Conservation (phyloP, 1,284 basidiomycete genomes). For the Malassezia slooffiae region DNA sequence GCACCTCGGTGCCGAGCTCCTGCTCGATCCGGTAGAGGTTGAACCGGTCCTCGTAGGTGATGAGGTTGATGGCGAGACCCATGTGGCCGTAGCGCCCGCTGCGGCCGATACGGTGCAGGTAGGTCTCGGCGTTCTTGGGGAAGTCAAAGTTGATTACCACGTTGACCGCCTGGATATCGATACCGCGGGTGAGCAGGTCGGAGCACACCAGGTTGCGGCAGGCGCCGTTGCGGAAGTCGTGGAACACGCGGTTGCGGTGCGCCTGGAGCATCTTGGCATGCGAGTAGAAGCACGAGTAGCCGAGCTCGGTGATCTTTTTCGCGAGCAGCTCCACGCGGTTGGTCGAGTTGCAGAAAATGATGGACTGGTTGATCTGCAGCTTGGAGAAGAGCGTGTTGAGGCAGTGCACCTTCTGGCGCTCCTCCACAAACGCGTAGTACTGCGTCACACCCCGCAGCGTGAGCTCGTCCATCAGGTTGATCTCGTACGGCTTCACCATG, state of each 20-base stretch:
- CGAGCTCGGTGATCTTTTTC: slow-evolving; percentile 97
- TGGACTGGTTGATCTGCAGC: slow-evolving; percentile 99
- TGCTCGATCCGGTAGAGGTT: slow-evolving; percentile 96
- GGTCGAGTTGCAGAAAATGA: slow-evolving; percentile 99
- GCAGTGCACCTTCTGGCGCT: slow-evolving; percentile 98
- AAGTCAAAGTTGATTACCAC: slow-evolving; percentile 99
- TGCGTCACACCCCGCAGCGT: slow-evolving; percentile 96
- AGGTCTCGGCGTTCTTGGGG: slow-evolving; percentile 96
- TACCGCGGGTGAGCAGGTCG: slow-evolving; percentile 90
- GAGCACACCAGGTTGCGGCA: slow-evolving; percentile 95
- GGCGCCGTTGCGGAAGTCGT: slow-evolving; percentile 95
- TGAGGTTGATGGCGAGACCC: slow-evolving; percentile 87
- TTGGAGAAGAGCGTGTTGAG: slow-evolving; percentile 93
- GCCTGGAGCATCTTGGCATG: slow-evolving; percentile 99
- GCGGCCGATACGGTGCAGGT: slow-evolving; percentile 92
- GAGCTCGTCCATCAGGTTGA: slow-evolving; percentile 99
- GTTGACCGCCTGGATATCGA: slow-evolving; percentile 98
- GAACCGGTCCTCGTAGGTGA: slow-evolving; percentile 81
- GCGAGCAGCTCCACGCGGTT: slow-evolving; percentile 97
- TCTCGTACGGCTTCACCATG: slow-evolving; percentile 91
- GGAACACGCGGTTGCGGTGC: slow-evolving; percentile 97
- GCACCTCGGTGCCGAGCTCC: slow-evolving; percentile 94
- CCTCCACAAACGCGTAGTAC: slow-evolving; percentile 98
- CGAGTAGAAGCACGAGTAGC: slow-evolving; percentile 99
- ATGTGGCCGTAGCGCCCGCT: slow-evolving; percentile 94